Conservation (phyloP, 2,329 filamentous ascomycete genomes). For the Arthroderma sp. region DNA sequence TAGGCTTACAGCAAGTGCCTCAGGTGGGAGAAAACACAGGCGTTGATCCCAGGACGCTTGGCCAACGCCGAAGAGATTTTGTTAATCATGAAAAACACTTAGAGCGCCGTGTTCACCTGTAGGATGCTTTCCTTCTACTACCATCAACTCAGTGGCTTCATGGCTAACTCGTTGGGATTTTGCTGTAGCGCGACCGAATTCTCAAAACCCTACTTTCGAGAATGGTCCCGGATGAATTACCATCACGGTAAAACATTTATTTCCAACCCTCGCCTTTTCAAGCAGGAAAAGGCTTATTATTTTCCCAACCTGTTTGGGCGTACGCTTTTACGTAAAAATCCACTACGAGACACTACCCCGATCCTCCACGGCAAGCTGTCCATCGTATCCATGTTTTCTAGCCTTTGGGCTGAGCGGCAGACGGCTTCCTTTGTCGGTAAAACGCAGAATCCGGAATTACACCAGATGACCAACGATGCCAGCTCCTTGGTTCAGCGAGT, state of each 20-base stretch:
- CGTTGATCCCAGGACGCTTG: conserved; percentile 52
- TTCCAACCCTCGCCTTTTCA: conserved; percentile 73
- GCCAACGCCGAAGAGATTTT: conserved; percentile 64
- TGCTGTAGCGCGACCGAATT: conserved; percentile 54
- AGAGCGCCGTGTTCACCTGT: conserved; percentile 62
- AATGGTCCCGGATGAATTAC: conserved; percentile 79
- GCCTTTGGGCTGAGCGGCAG: conserved; percentile 75
- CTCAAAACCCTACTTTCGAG: conserved; percentile 82
- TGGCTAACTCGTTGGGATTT: too few species aligned
- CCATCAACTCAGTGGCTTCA: not conserved
- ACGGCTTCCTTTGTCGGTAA: conserved; percentile 55
- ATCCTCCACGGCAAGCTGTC: conserved; percentile 59
- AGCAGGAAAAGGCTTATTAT: conserved; percentile 66
- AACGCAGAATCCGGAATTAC: conserved; percentile 56
- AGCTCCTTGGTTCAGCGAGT: conserved; percentile 55
- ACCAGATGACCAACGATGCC: conserved; percentile 43
- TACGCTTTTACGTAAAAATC: conserved; percentile 52
- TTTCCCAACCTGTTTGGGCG: conserved; percentile 84
- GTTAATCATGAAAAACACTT: conserved; percentile 77
- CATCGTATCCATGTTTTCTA: conserved; percentile 69
- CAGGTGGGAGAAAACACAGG: conserved; percentile 69
- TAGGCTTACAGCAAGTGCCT: conserved; percentile 67
- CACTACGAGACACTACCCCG: conserved; percentile 57
- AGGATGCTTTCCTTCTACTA: conserved; percentile 11
- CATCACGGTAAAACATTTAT: conserved; percentile 83